Evolutionary conservation across 2,329 filamentous ascomycete genomes (phyloP), one percentile per base, ranked within the genome.

Genomic region (Plenodomus tracheiphilus): DNA sequence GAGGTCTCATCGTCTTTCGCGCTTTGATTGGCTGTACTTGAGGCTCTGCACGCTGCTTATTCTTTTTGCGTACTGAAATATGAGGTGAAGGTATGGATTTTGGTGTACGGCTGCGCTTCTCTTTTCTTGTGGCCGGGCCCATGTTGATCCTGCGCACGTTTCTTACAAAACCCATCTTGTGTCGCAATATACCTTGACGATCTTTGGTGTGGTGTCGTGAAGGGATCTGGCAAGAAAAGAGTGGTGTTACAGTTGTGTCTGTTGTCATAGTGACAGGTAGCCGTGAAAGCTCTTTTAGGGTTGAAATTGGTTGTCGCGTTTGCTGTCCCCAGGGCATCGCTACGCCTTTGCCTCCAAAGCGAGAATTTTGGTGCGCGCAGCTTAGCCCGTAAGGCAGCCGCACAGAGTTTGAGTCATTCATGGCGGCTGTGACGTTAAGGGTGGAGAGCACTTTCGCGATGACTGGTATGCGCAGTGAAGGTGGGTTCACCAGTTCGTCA

Each of bases 351-450:
- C 39, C 40, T n/a, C 21, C 20, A 6, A 25, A 22, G 19, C 40
- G 7, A 9, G 32, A n/a, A 28, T 40, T 34, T 2, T 35, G 43
- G 30, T 49, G 43, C 2, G 47, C 34, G 1, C 30, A 19, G 20
- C 51, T 60, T 0, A 54, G 46, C 1, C 54, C 49, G 7, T 51
- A 56, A 10, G 56, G 51, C n/a, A 59, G 18, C 41, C 45, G 35
- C 37, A 51, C 42, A 16, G 45, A 41, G 34, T 20, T 47, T 37
- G 17, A 35, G 25, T 30, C 25, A 19, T 39, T 39, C 46, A 51
- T 55, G 39, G 18, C 28, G 9, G 11, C n/a, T 8, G 19, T 15
- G 35, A 1, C 35, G 25, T 18, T 35, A 41, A 37, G 21, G 18
- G 17, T 18, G 35, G 47, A 3, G 36, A 32, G 15, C 4, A 11